These are phyloP conservation scores for Phanerodontia chrysosporium DNA, from an alignment of 768 basidiomycete species.

Conservation along the genomic window DNA sequence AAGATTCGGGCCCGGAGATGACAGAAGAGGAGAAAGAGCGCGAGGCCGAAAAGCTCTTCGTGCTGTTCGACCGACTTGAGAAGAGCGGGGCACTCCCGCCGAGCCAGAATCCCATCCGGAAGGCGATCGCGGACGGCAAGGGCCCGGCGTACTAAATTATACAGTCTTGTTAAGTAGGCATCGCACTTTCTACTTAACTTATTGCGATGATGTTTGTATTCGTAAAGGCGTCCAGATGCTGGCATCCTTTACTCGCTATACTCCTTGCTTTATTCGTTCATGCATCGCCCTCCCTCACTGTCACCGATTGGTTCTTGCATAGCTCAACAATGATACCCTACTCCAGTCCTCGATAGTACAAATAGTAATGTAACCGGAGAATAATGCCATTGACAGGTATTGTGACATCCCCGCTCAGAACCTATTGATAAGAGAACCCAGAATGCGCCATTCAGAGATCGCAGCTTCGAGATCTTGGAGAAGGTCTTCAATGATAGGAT, in stretches of 20 bases:
- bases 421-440: background rate
- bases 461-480: constrained; percentile 7
- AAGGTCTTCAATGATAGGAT: constrained; percentile 6
- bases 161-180: background rate
- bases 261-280: background rate
- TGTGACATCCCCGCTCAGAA: background rate
- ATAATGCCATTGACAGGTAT: constrained; percentile 1
- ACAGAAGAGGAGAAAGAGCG: constrained; percentile 92
- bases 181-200: background rate
- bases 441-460: constrained; percentile 5
- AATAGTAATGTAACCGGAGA: constrained; percentile 6
- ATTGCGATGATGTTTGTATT: constrained; percentile 1
- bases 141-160: constrained; percentile 9
- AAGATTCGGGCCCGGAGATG: constrained; percentile 53
- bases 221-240: constrained; percentile 5
- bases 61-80: constrained; percentile 87
- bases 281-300: background rate
- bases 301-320: background rate
- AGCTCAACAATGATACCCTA: constrained; percentile 4
- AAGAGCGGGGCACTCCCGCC: constrained; percentile 64
- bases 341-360: constrained; percentile 1
- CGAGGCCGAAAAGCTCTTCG: constrained; percentile 90
- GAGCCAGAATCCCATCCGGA: constrained; percentile 68
- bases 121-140: constrained; percentile 52
- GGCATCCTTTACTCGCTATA: constrained; percentile 4